Percentiles rank a stretch among this genome's conserved stretches.
These are phyloP conservation scores for Cynanchum wilfordii DNA, from an alignment of 257 asterid genomes.

Conservation along the genomic window DNA sequence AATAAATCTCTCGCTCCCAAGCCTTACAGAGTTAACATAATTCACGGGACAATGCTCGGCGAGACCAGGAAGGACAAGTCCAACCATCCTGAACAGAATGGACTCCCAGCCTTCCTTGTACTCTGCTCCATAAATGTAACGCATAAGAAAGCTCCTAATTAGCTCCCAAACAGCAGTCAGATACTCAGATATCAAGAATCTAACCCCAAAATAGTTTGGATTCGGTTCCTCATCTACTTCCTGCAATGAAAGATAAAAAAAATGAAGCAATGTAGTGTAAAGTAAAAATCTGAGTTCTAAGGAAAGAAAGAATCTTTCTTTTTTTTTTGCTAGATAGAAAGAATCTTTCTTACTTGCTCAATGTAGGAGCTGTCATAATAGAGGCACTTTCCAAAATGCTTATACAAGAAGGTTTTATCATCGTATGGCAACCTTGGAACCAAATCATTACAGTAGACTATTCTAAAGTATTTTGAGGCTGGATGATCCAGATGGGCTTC, in stretches of 20 bases:
- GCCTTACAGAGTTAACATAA: slow-evolving; percentile 77
- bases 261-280: background rate
- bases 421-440: slow-evolving; percentile 96
- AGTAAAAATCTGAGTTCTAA: background rate
- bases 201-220: slow-evolving; percentile 60
- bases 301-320: slow-evolving; percentile 2
- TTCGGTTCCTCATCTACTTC: slow-evolving; percentile 79
- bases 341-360: slow-evolving; percentile 47
- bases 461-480: slow-evolving; percentile 57
- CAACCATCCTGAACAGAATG: slow-evolving; percentile 45
- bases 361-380: slow-evolving; percentile 74
- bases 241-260: slow-evolving; percentile 30
- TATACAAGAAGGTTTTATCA: slow-evolving; percentile 68
- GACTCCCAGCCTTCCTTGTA: slow-evolving; percentile 82
- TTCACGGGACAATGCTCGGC: slow-evolving; percentile 84
- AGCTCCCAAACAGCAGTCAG: slow-evolving; percentile 74
- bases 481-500: slow-evolving; percentile 55
- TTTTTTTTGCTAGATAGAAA: too few species aligned
- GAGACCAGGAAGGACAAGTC: slow-evolving; percentile 70
- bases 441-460: slow-evolving; percentile 82
- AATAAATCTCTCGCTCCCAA: slow-evolving; percentile 42
- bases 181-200: slow-evolving; percentile 59
- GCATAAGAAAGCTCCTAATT: slow-evolving; percentile 50
- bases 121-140: slow-evolving; percentile 43
- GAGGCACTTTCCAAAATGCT: slow-evolving; percentile 77